These are phyloP conservation scores for Venturia pyrina DNA, from an alignment of 2,329 filamentous ascomycete species.

Conservation along the genomic window DNA sequence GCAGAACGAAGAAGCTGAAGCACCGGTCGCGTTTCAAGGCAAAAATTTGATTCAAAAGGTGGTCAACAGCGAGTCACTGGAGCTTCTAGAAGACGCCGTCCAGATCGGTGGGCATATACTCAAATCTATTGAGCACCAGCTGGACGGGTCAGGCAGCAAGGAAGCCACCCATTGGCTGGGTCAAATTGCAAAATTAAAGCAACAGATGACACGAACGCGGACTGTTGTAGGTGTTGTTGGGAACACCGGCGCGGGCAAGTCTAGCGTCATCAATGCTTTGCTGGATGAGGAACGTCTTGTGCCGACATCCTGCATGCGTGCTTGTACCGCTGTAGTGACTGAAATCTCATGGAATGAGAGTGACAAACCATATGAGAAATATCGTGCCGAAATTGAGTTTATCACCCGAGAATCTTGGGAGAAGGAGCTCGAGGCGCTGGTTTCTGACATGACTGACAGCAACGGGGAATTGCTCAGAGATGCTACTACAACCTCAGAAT, in stretches of 20 bases:
- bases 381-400: slow-evolving; percentile 50
- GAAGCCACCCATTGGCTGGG: not conserved
- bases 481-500: not conserved
- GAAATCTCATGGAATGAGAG: slow-evolving; percentile 48
- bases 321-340: slow-evolving; percentile 52
- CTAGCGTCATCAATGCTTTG: slow-evolving; percentile 52
- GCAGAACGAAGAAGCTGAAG: not conserved
- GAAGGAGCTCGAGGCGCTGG: slow-evolving; percentile 7
- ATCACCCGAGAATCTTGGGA: slow-evolving; percentile 31
- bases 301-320: slow-evolving; percentile 49
- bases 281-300: slow-evolving; percentile 50
- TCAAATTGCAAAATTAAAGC: not conserved
- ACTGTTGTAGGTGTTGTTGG: slow-evolving; percentile 50
- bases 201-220: slow-evolving; percentile 20
- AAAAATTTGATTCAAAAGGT: not conserved
- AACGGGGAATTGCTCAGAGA: not conserved
- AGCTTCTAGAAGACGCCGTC: not conserved
- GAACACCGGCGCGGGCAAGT: slow-evolving; percentile 53
- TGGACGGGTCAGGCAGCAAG: not conserved
- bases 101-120: not conserved
- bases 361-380: slow-evolving; percentile 29
- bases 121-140: not conserved
- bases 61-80: not conserved
- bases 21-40: not conserved
- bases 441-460: not conserved